These are phyloP conservation scores for Cudoniella acicularis DNA, from an alignment of 495 filamentous ascomycete species.

Conservation along the genomic window DNA sequence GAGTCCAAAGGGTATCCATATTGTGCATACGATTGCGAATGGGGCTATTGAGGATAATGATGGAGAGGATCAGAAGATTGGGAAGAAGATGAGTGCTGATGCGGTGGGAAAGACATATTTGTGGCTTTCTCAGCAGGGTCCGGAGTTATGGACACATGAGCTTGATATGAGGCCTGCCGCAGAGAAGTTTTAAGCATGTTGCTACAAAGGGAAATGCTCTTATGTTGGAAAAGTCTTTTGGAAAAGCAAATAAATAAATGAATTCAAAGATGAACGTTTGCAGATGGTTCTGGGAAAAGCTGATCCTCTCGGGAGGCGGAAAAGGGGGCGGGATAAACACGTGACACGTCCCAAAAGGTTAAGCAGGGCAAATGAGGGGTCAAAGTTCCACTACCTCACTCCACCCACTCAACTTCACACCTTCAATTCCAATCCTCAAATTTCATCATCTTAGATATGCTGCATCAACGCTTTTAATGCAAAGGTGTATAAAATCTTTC, in stretches of 20 bases:
- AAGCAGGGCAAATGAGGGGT: background rate
- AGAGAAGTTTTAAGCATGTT: constrained; percentile 41
- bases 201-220: too few relatives aligned
- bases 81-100: constrained; percentile 43
- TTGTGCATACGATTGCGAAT: constrained; percentile 45
- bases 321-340: background rate
- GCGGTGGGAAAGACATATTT: constrained; percentile 45
- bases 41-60: constrained; percentile 41
- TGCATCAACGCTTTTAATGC: too few relatives aligned
- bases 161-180: constrained; percentile 42
- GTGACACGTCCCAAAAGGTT: background rate
- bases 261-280: too few relatives aligned
- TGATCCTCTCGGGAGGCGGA: too few relatives aligned
- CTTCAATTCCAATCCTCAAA: background rate
- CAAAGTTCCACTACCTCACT: background rate
- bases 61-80: constrained; percentile 35
- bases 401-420: background rate
- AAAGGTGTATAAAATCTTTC: too few relatives aligned
- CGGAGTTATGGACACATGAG: constrained; percentile 40
- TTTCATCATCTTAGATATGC: background rate
- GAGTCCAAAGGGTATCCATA: constrained; percentile 42
- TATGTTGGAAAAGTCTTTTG: too few relatives aligned
- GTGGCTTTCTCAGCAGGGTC: constrained; percentile 37
- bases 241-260: too few relatives aligned
- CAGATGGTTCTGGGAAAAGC: background rate